These are phyloP conservation scores for Metschnikowia anglica DNA, from an alignment of 805 yeast genomes.

Conservation along the genomic window DNA sequence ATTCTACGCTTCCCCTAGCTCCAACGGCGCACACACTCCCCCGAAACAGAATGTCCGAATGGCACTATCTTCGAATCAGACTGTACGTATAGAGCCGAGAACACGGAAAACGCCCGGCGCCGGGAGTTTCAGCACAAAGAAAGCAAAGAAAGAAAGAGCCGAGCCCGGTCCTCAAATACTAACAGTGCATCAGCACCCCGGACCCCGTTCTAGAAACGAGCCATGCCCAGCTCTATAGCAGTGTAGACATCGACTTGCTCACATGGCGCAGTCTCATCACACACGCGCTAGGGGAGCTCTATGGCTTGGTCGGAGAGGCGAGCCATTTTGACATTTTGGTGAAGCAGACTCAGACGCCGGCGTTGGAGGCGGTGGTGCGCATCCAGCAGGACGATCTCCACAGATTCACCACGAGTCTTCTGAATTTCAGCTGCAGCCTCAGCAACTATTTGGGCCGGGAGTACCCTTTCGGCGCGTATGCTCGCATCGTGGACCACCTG, in stretches of 20 bases:
- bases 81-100: constrained; percentile 21
- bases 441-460: constrained; percentile 25
- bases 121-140: no score
- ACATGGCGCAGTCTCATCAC: constrained; percentile 34
- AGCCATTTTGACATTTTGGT: constrained; percentile 30
- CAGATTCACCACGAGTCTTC: constrained; percentile 31
- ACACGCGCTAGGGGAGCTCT: constrained; percentile 26
- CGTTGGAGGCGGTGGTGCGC: constrained; percentile 25
- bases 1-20: no score
- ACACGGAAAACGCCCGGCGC: no score
- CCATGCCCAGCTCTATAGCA: constrained; percentile 14
- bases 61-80: constrained; percentile 27
- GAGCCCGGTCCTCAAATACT: no score
- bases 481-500: constrained; percentile 20
- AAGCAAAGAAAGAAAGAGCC: no score
- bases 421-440: constrained; percentile 32
- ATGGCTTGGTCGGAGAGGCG: constrained; percentile 38
- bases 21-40: no score
- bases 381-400: constrained; percentile 31
- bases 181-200: constrained; percentile 11
- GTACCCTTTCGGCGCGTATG: constrained; percentile 21
- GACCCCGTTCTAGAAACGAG: constrained; percentile 20
- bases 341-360: constrained; percentile 15
- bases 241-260: constrained; percentile 26
- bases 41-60: constrained; percentile 15